Percentiles rank a stretch among this genome's conserved stretches.
Conservation (phyloP, 2,329 filamentous ascomycete species). For the Paracoccidioides brasiliensis region DNA sequence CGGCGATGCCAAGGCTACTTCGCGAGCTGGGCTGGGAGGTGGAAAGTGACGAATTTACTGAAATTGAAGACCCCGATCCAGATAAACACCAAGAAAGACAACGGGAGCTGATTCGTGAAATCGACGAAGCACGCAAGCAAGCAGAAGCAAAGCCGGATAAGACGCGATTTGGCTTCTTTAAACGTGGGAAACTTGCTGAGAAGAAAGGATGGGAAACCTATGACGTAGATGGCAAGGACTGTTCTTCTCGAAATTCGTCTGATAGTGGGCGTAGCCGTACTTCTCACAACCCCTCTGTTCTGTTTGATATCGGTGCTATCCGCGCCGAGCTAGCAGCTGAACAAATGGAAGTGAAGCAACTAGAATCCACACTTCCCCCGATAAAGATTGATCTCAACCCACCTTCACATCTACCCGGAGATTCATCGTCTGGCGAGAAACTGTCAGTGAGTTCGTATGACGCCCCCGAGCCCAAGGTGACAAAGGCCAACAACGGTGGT, state of each 20-base stretch:
- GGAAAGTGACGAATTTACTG: conserved; percentile 82
- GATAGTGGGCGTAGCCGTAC: conserved; percentile 17
- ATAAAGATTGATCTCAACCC: conserved; percentile 59
- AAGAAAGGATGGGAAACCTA: conserved; percentile 94
- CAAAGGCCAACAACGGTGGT: not conserved
- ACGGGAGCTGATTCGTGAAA: conserved; percentile 87
- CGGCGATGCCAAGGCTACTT: conserved; percentile 77
- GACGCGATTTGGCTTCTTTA: conserved; percentile 64
- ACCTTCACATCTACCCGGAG: conserved; percentile 11
- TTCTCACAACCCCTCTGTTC: conserved; percentile 38
- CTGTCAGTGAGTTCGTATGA: not conserved
- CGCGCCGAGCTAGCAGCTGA: conserved; percentile 69
- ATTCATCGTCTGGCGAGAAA: not conserved
- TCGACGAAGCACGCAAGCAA: conserved; percentile 82
- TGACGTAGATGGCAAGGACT: conserved; percentile 45
- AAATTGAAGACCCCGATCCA: conserved; percentile 95
- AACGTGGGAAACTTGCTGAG: conserved; percentile 56
- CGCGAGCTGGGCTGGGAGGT: conserved; percentile 83
- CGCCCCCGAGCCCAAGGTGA: not conserved
- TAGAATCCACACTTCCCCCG: conserved; percentile 76
- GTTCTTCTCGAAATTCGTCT: conserved; percentile 16
- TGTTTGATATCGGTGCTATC: conserved; percentile 95
- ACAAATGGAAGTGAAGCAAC: conserved; percentile 58
- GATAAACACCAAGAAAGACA: conserved; percentile 82
- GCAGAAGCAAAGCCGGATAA: conserved; percentile 68